Evolutionary conservation across 352 stramenopile genomes (phyloP), one percentile per base, ranked within the genome.

Genomic region (Halophytophthora polymorphica): DNA sequence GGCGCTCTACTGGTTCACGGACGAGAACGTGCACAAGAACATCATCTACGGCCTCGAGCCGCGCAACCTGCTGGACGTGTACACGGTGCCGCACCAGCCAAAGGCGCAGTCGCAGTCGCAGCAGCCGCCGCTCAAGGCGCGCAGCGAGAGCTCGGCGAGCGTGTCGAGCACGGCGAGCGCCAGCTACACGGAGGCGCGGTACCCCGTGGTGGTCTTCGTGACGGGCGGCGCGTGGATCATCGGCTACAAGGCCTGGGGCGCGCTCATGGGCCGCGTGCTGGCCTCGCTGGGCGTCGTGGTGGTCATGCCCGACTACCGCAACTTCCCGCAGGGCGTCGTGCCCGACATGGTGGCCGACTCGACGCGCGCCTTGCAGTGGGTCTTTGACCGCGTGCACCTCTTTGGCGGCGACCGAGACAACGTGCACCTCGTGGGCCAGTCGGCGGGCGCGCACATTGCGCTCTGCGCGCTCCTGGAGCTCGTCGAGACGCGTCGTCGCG

Each of bases 211-310:
- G 0, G 76, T 98, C 15, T 97, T 98, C 53, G 70, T 96, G 11
- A 88, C 82, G 7, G 91, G 91, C 28, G 90, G 88, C 28, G 81
- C 88, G 7, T 98, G 88, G 88, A 96, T 96, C 56, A 97, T 98
- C 36, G 88, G 90, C 3, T 96, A 97, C 71, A 96, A 96, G 67
- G 89, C 86, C 18, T 97, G 89, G 89, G 88, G 86, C 4, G 69
- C 87, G 2, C 67, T 97, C 11, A 78, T 97, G 51, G 89, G 79
- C 47, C 75, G 86, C 21, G 82, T 83, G 1, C 51, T 97, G 13
- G 77, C 75, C 3, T 72, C 77, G 2, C 70, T 82, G 25, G 85
- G 84, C 7, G 66, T 97, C 45, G 68, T 98, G 2, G 80, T 96
- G 2, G 74, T 97, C 41, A 92, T 90, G 55, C 90, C 91, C 1